Base-by-base conservation (phyloP, 495 filamentous ascomycete species). In the Neohortaea acidophila region DNA sequence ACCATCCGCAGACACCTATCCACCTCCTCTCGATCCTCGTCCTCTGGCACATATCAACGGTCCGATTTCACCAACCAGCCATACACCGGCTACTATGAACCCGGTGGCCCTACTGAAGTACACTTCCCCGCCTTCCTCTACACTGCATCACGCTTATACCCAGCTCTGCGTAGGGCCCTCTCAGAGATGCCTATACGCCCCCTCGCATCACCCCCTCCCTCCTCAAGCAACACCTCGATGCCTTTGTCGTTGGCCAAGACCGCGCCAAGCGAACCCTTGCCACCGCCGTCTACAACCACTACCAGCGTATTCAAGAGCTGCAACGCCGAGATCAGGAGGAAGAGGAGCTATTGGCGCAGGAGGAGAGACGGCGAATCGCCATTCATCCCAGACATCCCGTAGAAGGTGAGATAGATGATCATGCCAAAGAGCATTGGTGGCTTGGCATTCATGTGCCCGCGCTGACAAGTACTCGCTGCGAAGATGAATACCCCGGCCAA, bases 201-300 rank as follows among this genome's bases (percentile, higher is more conserved):
- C 55, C 57, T 2, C 51, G 50, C 12, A 57, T 92, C 42, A 92
- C 84, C n/a, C 84, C 82, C 2, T 73, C 69, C 42, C 64, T 74
- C 41, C 64, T 97, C 48, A 96, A 96, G 60, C 70, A 83, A 48
- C 81, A 93, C 54, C 73, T 96, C 9, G 91, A 97, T 53, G 79
- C 87, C 54, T 96, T 84, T 56, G 87, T 97, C 5, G 87, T 97
- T 4, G 91, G 91, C 17, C 89, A 97, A 55, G 81, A 92, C 49
- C 77, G 82, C 34, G 83, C 89, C n/a, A 97, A 96, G 68, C 89
- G 89, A 56, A 79, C 85, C 18, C 69, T 94, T 36, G 87, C 83
- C 46, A 79, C 85, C 9, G 84, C 86, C 2, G 81, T 97, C n/a
- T 94, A 84, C 59, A 93, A 94, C 61, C 89, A 97, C 52, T 96